These are phyloP conservation scores for Salix caprea DNA, from an alignment of 345 rosid genomes.

Conservation along the genomic window DNA sequence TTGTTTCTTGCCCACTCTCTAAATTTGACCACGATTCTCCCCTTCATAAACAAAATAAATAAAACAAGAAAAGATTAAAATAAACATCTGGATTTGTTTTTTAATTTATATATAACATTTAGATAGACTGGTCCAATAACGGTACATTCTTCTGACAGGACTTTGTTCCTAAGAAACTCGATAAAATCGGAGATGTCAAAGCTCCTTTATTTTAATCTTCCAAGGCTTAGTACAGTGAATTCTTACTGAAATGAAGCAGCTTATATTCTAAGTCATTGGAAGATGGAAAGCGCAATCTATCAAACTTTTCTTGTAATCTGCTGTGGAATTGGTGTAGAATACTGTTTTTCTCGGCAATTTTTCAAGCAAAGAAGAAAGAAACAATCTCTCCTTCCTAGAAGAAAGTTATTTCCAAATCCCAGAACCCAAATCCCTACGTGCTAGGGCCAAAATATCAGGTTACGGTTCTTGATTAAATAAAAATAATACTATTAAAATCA, in stretches of 20 bases:
- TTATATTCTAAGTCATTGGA: not conserved
- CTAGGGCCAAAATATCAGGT: not conserved
- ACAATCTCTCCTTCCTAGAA: not conserved
- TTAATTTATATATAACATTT: too few relatives aligned
- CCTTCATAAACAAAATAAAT: too few relatives aligned
- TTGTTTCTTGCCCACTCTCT: too few relatives aligned
- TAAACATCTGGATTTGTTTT: too few relatives aligned
- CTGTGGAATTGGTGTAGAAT: not conserved
- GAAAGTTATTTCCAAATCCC: not conserved
- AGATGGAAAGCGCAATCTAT: not conserved
- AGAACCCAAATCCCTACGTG: not conserved
- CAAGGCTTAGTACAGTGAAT: not conserved
- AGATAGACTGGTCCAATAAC: too few relatives aligned
- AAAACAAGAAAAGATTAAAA: too few relatives aligned
- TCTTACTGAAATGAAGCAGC: not conserved
- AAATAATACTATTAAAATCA: not conserved
- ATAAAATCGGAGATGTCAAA: not conserved
- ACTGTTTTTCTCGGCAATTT: not conserved
- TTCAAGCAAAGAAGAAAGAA: not conserved
- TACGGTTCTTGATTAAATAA: not conserved
- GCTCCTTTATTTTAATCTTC: not conserved
- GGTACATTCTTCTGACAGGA: not conserved
- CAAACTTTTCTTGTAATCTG: not conserved
- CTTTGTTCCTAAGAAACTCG: not conserved
- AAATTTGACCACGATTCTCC: too few relatives aligned